Base-by-base conservation (phyloP, 495 filamentous ascomycete species). In the Aspergillus mulundensis region DNA sequence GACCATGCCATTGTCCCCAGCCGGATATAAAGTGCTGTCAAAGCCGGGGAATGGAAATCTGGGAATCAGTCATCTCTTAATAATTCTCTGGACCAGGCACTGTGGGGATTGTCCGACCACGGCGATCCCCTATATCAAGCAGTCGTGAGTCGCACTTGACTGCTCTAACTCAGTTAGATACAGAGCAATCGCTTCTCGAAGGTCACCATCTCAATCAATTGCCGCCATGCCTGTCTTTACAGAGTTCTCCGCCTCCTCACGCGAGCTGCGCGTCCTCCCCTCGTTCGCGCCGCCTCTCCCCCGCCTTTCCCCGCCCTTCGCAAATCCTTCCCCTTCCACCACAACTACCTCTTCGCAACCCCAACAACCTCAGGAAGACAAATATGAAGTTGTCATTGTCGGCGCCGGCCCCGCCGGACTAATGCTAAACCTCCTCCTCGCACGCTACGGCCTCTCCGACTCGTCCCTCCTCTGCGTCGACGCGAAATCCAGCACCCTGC, bases 391-490 rank as follows among this genome's bases (percentile, higher is more conserved):
- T n/a, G 66, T 78, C 1, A 57, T 78, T 16, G 64, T 68, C 18
- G 74, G 75, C 10, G 73, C 76, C 14, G 78, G 78, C 6, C 78
- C 78, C 4, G 76, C 76, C 8, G 78, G 78, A 0, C 66, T 81
- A 14, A 72, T 80, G 65, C 68, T 77, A 8, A 66, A 71, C 14
- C 58, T 80, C 1, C 70, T 79, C 14, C 67, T 81, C 21, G 68
- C 78, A 1, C 73, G 76, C 34, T 79, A 80, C 52, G 77, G 77
- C 41, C 65, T 80, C 32, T 67, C 57, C 21, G 70, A 75, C 45
- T 58, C 62, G 18, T 74, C 72, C 0, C 64, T 80, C 7, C 67
- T 79, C 14, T 80, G 77, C 54, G 61, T 79, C 14, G 78, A 81
- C 56, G 61, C 72, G 1, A 80, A 80, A 53, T 54, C 74, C 0